Conservation (phyloP, 805 yeast genomes). For the Yarrowia hollandica region DNA sequence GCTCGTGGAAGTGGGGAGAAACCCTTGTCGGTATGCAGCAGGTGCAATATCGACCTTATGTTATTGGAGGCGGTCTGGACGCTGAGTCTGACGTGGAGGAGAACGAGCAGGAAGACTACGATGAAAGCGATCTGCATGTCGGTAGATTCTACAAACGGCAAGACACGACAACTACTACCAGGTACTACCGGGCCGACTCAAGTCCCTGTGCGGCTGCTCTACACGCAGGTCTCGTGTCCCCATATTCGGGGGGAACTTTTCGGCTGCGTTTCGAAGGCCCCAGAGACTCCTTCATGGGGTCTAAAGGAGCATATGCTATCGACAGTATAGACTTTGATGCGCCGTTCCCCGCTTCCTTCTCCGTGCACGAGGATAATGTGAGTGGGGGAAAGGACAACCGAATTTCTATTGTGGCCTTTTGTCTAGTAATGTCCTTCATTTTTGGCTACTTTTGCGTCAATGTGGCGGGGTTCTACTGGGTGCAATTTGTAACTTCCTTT, state of each 20-base stretch:
- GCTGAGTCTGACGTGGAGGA: not conserved
- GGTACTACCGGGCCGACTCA: slow-evolving; percentile 75
- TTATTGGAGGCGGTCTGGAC: slow-evolving; percentile 70
- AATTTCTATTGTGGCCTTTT: slow-evolving; percentile 53
- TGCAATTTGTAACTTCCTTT: slow-evolving; percentile 62
- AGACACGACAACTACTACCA: not conserved
- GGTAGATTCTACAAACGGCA: not conserved
- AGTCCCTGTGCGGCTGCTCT: slow-evolving; percentile 87
- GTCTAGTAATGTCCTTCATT: slow-evolving; percentile 54
- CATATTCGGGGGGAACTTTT: slow-evolving; percentile 78
- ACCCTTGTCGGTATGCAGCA: slow-evolving; percentile 69
- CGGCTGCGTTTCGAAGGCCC: slow-evolving; percentile 55
- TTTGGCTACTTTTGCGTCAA: slow-evolving; percentile 51
- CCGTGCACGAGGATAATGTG: slow-evolving; percentile 9
- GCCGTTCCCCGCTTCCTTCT: slow-evolving; percentile 70
- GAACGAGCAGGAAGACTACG: slow-evolving; percentile 4
- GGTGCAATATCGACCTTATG: slow-evolving; percentile 68
- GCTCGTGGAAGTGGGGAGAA: slow-evolving; percentile 72
- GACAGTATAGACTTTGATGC: slow-evolving; percentile 59
- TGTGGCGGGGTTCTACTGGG: slow-evolving; percentile 61
- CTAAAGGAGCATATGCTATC: slow-evolving; percentile 54
- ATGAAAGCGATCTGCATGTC: not conserved
- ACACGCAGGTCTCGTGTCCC: slow-evolving; percentile 78
- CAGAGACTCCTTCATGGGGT: slow-evolving; percentile 46
- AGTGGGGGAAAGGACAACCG: slow-evolving; percentile 71